phyloP scores from a whole-genome alignment of 352 stramenopile species.

The Pelagophyceae sp. region DNA sequence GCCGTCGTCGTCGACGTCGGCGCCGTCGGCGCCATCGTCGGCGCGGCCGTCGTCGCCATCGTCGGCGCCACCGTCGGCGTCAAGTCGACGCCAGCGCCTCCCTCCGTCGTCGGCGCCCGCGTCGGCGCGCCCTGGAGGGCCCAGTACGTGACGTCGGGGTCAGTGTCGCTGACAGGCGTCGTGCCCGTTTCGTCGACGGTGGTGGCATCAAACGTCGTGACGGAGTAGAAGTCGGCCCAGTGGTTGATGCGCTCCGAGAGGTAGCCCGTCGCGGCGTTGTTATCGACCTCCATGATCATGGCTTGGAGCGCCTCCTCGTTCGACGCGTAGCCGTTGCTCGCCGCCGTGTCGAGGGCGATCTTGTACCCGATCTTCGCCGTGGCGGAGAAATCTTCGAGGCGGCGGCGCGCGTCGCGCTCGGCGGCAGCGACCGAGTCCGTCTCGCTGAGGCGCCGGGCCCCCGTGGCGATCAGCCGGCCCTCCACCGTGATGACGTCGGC shows the following conservation, averaged over 20 bases:
- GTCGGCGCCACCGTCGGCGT: not conserved
- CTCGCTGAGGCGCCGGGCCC: not conserved
- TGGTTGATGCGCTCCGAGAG: not conserved
- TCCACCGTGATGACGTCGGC: not conserved
- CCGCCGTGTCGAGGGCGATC: not conserved
- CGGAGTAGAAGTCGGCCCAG: not conserved
- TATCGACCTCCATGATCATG: not conserved
- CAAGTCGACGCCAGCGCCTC: too few relatives aligned
- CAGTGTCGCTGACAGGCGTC: not conserved
- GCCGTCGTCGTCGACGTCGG: not conserved
- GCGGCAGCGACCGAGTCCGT: not conserved
- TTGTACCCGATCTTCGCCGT: not conserved
- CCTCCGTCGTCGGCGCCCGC: not conserved
- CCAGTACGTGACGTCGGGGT: not conserved
- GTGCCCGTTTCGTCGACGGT: not conserved
- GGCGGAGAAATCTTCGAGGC: not conserved
- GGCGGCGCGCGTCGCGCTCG: not conserved
- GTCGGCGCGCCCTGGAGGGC: not conserved
- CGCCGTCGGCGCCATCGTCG: not conserved
- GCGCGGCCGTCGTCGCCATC: not conserved
- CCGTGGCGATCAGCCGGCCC: not conserved
- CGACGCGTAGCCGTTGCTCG: not conserved
- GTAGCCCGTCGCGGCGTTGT: not conserved
- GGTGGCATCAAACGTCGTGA: not conserved
- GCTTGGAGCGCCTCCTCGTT: not conserved